Conservation (phyloP, 495 filamentous ascomycete genomes). For the Aspergillus cristatus region DNA sequence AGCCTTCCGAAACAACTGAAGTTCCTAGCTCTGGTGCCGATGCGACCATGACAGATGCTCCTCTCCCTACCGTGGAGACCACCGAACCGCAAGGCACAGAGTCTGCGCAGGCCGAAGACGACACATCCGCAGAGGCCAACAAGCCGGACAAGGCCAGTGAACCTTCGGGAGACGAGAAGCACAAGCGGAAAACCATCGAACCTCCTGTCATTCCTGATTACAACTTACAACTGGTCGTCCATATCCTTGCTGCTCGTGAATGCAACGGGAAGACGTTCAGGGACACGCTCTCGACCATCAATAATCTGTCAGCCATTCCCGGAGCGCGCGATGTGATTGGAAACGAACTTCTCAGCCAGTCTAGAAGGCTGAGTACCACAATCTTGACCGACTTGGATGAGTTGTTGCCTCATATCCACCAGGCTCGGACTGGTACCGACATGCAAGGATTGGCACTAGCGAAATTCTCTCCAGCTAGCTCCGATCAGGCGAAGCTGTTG, state of each 20-base stretch:
- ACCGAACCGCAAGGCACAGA: slow-evolving; percentile 15
- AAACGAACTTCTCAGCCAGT: slow-evolving; percentile 77
- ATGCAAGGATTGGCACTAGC: slow-evolving; percentile 88
- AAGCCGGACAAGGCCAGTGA: slow-evolving; percentile 31
- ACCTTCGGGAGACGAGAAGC: slow-evolving; percentile 43
- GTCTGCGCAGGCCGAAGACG: slow-evolving; percentile 16
- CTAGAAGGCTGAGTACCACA: slow-evolving; percentile 70
- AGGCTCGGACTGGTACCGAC: slow-evolving; percentile 80
- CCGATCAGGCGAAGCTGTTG: slow-evolving; percentile 90
- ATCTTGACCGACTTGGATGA: slow-evolving; percentile 80
- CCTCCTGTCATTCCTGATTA: slow-evolving; percentile 83
- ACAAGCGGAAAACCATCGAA: slow-evolving; percentile 66
- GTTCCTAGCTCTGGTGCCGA: slow-evolving; percentile 15
- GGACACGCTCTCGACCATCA: slow-evolving; percentile 93
- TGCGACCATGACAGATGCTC: slow-evolving; percentile 35
- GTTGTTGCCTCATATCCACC: slow-evolving; percentile 77
- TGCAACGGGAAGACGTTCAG: slow-evolving; percentile 95
- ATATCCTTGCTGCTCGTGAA: slow-evolving; percentile 90
- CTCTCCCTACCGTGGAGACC: slow-evolving; percentile 24
- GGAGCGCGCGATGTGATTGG: slow-evolving; percentile 87
- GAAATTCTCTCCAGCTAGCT: slow-evolving; percentile 91
- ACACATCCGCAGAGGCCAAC: slow-evolving; percentile 12
- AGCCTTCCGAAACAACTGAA: slow-evolving; percentile 13
- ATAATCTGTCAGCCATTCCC: slow-evolving; percentile 89
- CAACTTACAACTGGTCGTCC: slow-evolving; percentile 86